Base-by-base conservation (phyloP, 164 flowering plant genomes). In the Akebia trifoliata region DNA sequence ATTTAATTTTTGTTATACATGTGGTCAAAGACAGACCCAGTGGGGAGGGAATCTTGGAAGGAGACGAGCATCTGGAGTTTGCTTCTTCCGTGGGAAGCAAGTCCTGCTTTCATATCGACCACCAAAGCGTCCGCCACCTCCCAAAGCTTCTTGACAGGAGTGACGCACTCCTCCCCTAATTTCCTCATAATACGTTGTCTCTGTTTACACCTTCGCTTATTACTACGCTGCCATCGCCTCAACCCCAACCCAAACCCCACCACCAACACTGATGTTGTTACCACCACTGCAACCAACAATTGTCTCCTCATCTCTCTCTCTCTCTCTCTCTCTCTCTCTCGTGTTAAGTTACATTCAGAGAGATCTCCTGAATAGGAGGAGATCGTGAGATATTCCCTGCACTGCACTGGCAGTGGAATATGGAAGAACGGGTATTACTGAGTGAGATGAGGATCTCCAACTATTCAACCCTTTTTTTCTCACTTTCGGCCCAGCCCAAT, bases 101-200 rank as follows among this genome's bases (percentile, higher is more conserved):
- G 70, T 20, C 75, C 72, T 14, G 76, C 52, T 37, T 69, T 32
- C 81, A 80, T 73, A 2, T 75, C 75, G 7, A 57, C 50, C 3
- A 57, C 79, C 65, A 80, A 57, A 2, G 70, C 80, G 40, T 73
- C 54, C 0, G 83, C 78, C 26, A 81, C 49, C 39, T 40, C 30
- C 89, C 79, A 77, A 0, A 80, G 74, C 57, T 70, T 70, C 1
- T 74, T 47, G 11, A 73, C 76, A 0, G 85, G 88, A 6, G 85
- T 78, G 22, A 82, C 80, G 15, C 77, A 68, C 15, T 77, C 72
- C 15, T 69, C 45, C 0, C 78, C 80, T 3, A 83, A 76, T 28
- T 72, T 70, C 0, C 74, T 66, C 0, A 83, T 66, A 3, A 76
- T 68, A 2, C 66, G 54, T 22, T 69, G 71, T 0, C 76, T 59